A percentile compares a stretch with the other conserved stretches of the same genome.
Evolutionary conservation across 1,284 basidiomycete genomes (phyloP).

Genomic region (Malassezia caprae): DNA sequence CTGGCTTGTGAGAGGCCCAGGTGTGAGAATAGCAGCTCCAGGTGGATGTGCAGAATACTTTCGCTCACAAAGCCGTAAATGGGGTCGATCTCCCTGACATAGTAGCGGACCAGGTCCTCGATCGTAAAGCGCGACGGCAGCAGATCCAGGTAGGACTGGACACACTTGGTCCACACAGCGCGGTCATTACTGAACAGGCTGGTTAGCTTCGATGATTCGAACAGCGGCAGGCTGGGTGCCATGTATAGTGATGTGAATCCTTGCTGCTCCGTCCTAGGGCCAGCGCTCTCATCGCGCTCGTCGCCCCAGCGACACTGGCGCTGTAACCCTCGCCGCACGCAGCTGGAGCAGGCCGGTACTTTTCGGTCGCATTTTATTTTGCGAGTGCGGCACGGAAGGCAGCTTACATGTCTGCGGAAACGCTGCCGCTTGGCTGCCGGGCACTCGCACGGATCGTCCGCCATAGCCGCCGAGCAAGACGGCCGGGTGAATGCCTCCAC

Average conservation of each 20-base stretch:
- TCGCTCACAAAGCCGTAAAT: not conserved
- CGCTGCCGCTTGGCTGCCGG: constrained; percentile 43
- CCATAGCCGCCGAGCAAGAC: not conserved
- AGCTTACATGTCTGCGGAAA: constrained; percentile 3
- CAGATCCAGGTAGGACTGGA: not conserved
- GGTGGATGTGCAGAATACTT: not conserved
- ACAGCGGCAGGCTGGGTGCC: not conserved
- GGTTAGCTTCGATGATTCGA: not conserved
- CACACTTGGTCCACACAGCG: not conserved
- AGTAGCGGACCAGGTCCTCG: not conserved
- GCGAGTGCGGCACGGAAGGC: constrained; percentile 3
- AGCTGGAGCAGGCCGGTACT: constrained; percentile 29
- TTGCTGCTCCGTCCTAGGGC: not conserved
- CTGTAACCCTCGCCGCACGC: constrained; percentile 28
- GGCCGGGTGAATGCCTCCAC: not conserved
- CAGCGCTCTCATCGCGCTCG: constrained; percentile 19
- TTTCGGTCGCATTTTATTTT: constrained; percentile 35
- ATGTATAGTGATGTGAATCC: not conserved
- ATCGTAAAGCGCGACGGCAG: not conserved
- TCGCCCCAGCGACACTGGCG: constrained; percentile 33
- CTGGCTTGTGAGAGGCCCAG: not conserved
- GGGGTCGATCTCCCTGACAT: not conserved
- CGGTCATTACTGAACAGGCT: not conserved
- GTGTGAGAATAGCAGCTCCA: not conserved
- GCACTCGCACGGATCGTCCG: not conserved